phyloP scores from a whole-genome alignment of 2,329 filamentous ascomycete species.

The Colletotrichum tofieldiae region DNA sequence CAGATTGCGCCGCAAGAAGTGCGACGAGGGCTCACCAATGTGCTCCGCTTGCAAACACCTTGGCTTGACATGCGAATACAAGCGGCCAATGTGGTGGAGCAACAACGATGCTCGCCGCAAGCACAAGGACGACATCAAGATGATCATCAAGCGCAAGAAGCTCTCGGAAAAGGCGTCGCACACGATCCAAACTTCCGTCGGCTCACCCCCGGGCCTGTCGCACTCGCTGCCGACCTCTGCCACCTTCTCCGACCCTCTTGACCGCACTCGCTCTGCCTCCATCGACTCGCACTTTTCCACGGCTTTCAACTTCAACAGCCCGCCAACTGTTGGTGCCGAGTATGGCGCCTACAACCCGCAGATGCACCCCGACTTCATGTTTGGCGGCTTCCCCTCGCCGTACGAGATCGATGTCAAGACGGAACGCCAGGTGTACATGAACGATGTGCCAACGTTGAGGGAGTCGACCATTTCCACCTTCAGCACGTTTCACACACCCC shows the following conservation, averaged over 20 bases:
- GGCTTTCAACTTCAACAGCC: slow-evolving; percentile 81
- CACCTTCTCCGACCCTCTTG: slow-evolving; percentile 82
- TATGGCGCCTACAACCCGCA: slow-evolving; percentile 75
- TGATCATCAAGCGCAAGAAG: slow-evolving; percentile 98
- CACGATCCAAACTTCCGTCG: slow-evolving; percentile 68
- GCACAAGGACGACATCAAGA: slow-evolving; percentile 97
- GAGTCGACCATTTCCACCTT: slow-evolving; percentile 95
- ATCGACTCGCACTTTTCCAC: slow-evolving; percentile 85
- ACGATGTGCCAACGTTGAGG: slow-evolving; percentile 86
- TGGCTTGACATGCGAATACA: slow-evolving; percentile 93
- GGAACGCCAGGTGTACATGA: slow-evolving; percentile 93
- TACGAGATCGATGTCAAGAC: slow-evolving; percentile 98
- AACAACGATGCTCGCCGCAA: slow-evolving; percentile 88
- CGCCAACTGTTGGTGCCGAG: slow-evolving; percentile 64
- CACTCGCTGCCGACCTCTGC: slow-evolving; percentile 88
- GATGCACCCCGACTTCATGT: slow-evolving; percentile 75
- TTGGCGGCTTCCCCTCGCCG: slow-evolving; percentile 74
- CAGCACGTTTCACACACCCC: slow-evolving; percentile 89
- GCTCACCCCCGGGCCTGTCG: slow-evolving; percentile 83
- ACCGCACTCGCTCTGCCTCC: slow-evolving; percentile 81
- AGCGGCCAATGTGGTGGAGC: slow-evolving; percentile 97
- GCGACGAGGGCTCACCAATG: slow-evolving; percentile 74
- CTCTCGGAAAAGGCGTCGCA: slow-evolving; percentile 85
- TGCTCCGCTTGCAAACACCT: slow-evolving; percentile 81
- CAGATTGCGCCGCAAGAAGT: slow-evolving; percentile 78